phyloP scores from a whole-genome alignment of 73 alveolate species.

The Uronychia setigera region DNA sequence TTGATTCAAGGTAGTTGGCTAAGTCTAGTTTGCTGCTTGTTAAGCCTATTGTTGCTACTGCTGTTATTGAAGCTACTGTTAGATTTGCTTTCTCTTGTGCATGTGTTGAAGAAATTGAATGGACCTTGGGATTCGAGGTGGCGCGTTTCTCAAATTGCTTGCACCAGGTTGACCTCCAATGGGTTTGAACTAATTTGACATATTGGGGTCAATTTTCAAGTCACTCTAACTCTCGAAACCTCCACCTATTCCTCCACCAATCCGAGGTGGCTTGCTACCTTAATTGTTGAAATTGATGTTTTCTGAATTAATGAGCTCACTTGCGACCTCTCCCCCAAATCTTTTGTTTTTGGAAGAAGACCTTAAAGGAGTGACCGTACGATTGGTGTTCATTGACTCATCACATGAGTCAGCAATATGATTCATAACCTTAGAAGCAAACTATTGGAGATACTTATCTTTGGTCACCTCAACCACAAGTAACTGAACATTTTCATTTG shows the following conservation, averaged over 20 bases:
- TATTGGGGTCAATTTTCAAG: not conserved
- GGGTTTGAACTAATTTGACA: not conserved
- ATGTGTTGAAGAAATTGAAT: not conserved
- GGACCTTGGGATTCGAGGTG: not conserved
- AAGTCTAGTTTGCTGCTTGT: too few relatives aligned
- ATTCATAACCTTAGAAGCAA: not conserved
- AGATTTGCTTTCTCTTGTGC: not conserved
- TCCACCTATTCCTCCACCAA: too few relatives aligned
- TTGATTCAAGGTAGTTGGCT: too few relatives aligned
- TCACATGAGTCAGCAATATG: not conserved
- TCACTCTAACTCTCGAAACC: too few relatives aligned
- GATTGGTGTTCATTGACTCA: not conserved
- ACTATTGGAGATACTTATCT: not conserved
- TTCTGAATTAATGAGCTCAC: too few relatives aligned
- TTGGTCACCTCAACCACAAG: not conserved
- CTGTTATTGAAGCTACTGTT: not conserved
- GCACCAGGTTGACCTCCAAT: not conserved
- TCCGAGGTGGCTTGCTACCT: too few relatives aligned
- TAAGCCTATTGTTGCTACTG: too few relatives aligned
- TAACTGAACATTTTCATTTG: not conserved
- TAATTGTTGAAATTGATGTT: too few relatives aligned
- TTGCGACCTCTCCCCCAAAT: too few relatives aligned
- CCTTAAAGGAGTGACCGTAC: not conserved
- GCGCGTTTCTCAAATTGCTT: not conserved
- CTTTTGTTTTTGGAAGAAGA: not conserved